Conservation (phyloP, 1,284 basidiomycete genomes). For the Ceratobasidium sp. region DNA sequence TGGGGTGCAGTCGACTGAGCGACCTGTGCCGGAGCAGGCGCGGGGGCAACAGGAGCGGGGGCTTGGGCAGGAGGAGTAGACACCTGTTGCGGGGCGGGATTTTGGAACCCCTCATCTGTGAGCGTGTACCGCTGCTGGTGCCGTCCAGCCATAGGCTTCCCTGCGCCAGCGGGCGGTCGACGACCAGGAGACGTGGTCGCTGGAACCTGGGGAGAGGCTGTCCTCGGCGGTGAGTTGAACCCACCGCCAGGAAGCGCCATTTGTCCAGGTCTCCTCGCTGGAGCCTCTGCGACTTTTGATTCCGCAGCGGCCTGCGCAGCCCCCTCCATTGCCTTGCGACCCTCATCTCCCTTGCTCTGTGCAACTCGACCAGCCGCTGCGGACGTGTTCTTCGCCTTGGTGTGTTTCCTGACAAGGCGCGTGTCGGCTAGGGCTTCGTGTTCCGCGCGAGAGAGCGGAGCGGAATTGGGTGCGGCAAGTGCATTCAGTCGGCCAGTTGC, state of each 20-base stretch:
- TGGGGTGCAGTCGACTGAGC: conserved; percentile 12
- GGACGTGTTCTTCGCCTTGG: conserved; percentile 53
- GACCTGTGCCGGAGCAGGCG: conserved; percentile 1
- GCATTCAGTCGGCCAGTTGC: conserved; percentile 55
- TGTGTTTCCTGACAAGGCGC: conserved; percentile 57
- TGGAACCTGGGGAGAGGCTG: not conserved
- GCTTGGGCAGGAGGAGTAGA: not conserved
- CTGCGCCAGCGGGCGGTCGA: not conserved
- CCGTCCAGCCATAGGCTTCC: not conserved
- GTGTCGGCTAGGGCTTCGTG: conserved; percentile 56
- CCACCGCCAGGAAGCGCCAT: conserved; percentile 20
- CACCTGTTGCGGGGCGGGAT: too few species aligned
- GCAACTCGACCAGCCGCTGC: conserved; percentile 37
- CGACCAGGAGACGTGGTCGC: conserved; percentile 8
- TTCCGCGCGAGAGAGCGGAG: conserved; percentile 53
- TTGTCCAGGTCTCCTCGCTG: conserved; percentile 19
- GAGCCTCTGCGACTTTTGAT: not conserved
- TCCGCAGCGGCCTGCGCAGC: conserved; percentile 34
- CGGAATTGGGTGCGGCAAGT: conserved; percentile 49
- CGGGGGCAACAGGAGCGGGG: not conserved
- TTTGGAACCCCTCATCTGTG: conserved; percentile 28
- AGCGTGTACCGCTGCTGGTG: conserved; percentile 24
- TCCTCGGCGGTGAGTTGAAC: conserved; percentile 2
- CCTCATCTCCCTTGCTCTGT: conserved; percentile 28
- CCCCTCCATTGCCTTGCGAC: conserved; percentile 32